Evolutionary conservation across 768 basidiomycete genomes (phyloP), one percentile per base, ranked within the genome.

Genomic region (Boletus edulis): DNA sequence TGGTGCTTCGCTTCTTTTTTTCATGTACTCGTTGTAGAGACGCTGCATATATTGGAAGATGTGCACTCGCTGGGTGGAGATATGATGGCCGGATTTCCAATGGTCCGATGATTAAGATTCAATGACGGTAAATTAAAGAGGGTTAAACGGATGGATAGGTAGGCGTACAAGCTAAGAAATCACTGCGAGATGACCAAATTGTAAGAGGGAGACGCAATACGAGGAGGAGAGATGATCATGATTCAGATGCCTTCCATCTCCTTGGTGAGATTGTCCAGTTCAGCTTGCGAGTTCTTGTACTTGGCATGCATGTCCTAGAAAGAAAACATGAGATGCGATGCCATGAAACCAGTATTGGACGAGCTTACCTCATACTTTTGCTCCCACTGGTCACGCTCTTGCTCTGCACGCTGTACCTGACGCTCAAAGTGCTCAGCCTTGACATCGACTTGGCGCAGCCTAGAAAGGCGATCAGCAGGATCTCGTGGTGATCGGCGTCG

Each of bases 351-450:
- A 14, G 13, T 2, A 40, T 35, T 0, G 13, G 17, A n/a, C 24
- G 18, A 20, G 13, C 74, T 49, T 65, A 93, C 94, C 80, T 95
- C 95, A 76, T 83, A 90, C 75, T 96, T 98, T 81, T 87, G 83
- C 83, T 97, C 95, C 91, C 90, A 94, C 39, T 70, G 65, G 70
- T 98, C 96, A 48, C 95, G 86, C 72, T 99, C 97, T 67, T 90
- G 85, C 70, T 98, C 95, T 46, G 83, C 77, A 42, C 90, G 83
- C 61, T 84, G 78, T 18, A 97, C 86, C 69, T 95, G 91, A 46
- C 94, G 85, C 75, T 98, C 96, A 69, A 92, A 97, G 76, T 98
- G 94, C 73, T 99, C 97, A 11, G 96, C 96, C 78, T 98, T 99
- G 74, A 98, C 89, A 69, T 99, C 97, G 54, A 96, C 94, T 68